Evolutionary conservation across 768 basidiomycete genomes (phyloP), one percentile per base, ranked within the genome.

Genomic region (Clavulina sp.): DNA sequence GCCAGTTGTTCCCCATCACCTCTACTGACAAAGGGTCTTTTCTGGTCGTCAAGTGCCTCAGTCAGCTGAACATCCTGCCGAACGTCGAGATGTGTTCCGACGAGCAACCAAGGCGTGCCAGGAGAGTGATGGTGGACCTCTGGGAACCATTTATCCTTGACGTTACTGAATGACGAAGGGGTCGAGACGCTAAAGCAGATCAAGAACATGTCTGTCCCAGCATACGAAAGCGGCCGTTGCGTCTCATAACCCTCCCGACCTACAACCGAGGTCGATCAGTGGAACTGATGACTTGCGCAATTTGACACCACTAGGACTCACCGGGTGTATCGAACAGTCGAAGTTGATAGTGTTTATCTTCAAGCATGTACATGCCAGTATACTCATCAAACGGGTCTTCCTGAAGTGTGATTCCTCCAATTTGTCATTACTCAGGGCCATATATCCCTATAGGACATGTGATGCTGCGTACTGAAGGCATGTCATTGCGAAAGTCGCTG

Each of bases 61-160:
- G 84, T 78, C 58, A 97, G 92, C 64, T 81, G 78, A 24, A 75
- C 67, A 63, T 99, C 95, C 61, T 96, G 91, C 65, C 93, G 76
- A 68, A 99, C 67, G 76, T 99, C 95, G 63, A 95, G 74, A 70
- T 99, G 95, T 44, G 95, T 99, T 57, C 95, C 95, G 52, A 99
- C 93, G 62, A 99, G 95, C 61, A 99, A 78, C 76, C 93, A 96
- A 58, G 93, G 92, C 53, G 96, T 93, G 48, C 95, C 93, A 16
- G 95, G 95, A 74, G 93, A 99, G 64, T 99, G 95, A 65, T 97
- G 95, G 65, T 92, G 92, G 50, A 99, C 95, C 71, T 99, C 95
- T 4, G 95, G 95, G 76, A 97, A 95, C 95, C 95, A 99, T 67
- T 99, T 99, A 70, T 99, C 95, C 77, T 95, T 97, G 62, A 99